phyloP scores from a whole-genome alignment of 2,329 filamentous ascomycete species.

The Lachnellula occidentalis region DNA sequence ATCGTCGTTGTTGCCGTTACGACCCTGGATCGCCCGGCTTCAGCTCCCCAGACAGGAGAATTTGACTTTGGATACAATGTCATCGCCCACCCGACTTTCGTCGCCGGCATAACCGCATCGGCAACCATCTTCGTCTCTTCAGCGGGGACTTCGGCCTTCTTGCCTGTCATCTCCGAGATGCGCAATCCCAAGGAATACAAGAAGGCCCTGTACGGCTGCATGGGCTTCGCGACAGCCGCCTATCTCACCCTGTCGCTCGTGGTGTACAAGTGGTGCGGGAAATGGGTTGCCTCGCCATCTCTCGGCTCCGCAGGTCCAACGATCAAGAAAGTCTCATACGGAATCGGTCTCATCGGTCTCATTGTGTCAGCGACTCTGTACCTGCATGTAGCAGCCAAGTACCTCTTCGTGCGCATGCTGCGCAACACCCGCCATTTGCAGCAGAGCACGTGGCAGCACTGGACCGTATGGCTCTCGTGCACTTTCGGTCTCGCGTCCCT shows the following conservation, averaged over 20 bases:
- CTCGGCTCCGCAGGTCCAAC: constrained; percentile 54
- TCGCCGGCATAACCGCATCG: constrained; percentile 51
- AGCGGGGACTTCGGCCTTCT: constrained; percentile 54
- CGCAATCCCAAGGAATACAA: constrained; percentile 51
- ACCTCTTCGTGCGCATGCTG: constrained; percentile 50
- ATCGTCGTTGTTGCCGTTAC: constrained; percentile 51
- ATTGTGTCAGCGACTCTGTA: constrained; percentile 39
- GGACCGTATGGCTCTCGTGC: constrained; percentile 45
- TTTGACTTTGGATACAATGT: constrained; percentile 55
- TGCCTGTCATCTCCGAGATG: constrained; percentile 64
- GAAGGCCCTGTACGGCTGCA: constrained; percentile 54
- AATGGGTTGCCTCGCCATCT: constrained; percentile 57
- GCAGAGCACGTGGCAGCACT: constrained; percentile 45
- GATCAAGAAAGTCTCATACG: constrained; percentile 58
- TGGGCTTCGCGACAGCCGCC: constrained; percentile 49
- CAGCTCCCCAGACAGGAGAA: constrained; percentile 52
- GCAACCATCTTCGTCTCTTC: constrained; percentile 56
- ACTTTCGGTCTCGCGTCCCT: constrained; percentile 38
- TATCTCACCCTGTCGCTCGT: constrained; percentile 52
- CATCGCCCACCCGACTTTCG: constrained; percentile 52
- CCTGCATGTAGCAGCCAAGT: constrained; percentile 48
- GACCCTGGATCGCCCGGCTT: constrained; percentile 50
- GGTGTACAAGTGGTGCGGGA: constrained; percentile 53
- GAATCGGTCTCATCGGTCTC: constrained; percentile 50
- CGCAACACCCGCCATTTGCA: constrained; percentile 46